phyloP scores from a whole-genome alignment of 495 filamentous ascomycete genomes.

The Aspergillus steynii region DNA sequence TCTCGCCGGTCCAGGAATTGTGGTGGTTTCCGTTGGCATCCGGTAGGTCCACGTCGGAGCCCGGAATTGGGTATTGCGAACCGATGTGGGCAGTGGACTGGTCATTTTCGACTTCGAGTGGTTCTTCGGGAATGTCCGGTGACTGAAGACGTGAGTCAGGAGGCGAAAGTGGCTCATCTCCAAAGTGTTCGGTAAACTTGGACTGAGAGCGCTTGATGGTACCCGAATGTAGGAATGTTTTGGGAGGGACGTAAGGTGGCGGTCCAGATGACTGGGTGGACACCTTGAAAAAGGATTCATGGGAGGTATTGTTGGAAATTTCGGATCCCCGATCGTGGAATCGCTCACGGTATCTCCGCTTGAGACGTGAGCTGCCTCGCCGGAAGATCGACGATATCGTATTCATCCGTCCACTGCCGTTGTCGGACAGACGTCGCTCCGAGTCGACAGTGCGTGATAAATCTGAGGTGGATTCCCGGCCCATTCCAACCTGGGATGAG shows the following conservation, averaged over 20 bases:
- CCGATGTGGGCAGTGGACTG: conserved; percentile 21
- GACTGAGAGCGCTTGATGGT: conserved; percentile 77
- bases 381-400: conserved; percentile 72
- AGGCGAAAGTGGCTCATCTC: conserved; percentile 78
- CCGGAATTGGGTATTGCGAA: conserved; percentile 27
- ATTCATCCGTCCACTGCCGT: conserved; percentile 42
- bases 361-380: conserved; percentile 59
- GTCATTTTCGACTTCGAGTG: conserved; percentile 26
- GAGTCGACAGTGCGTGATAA: conserved; percentile 40
- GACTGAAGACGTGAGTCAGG: conserved; percentile 80
- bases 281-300: conserved; percentile 69
- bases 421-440: conserved; percentile 49
- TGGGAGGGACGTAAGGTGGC: conserved; percentile 40
- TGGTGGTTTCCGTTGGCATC: conserved; percentile 31
- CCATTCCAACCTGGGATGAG: conserved; percentile 55
- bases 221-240: conserved; percentile 48
- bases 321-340: conserved; percentile 53
- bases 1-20: conserved; percentile 37
- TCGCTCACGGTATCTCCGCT: conserved; percentile 57
- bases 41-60: conserved; percentile 28
- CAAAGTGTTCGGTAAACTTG: conserved; percentile 91
- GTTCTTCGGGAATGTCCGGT: conserved; percentile 42
- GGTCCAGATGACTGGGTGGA: conserved; percentile 40
- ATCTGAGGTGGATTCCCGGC: conserved; percentile 45
- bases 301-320: conserved; percentile 84